Conservation (phyloP, 2,329 filamentous ascomycete species). For the Penicillium sp. region DNA sequence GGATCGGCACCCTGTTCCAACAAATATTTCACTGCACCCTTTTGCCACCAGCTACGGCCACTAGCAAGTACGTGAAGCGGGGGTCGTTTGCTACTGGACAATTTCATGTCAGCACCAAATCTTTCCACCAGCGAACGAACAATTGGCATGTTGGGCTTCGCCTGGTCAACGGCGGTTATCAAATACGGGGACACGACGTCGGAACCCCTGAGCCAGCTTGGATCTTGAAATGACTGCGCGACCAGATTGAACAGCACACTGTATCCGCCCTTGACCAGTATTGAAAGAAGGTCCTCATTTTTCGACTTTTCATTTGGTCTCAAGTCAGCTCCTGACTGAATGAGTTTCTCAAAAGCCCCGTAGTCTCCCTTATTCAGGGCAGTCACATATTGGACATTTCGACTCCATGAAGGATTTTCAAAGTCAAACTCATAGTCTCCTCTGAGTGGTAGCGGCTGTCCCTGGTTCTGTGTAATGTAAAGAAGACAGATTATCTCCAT, state of each 20-base stretch:
- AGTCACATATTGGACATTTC: background rate
- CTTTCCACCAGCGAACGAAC: slow-evolving; percentile 1
- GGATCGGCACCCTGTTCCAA: slow-evolving; percentile 2
- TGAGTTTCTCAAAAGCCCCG: background rate
- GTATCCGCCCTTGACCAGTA: background rate
- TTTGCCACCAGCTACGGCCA: slow-evolving; percentile 6
- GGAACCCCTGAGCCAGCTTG: background rate
- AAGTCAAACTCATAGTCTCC: background rate
- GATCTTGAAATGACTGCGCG: background rate
- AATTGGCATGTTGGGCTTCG: slow-evolving; percentile 4
- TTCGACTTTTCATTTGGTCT: background rate
- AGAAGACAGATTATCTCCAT: slow-evolving; percentile 6
- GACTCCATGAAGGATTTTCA: background rate
- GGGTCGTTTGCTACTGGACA: background rate
- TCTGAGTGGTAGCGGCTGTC: background rate
- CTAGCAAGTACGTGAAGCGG: background rate
- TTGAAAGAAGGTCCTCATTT: slow-evolving; percentile 2
- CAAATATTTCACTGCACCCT: slow-evolving; percentile 1
- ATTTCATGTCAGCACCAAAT: slow-evolving; percentile 4
- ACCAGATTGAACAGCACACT: slow-evolving; percentile 1
- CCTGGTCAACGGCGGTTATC: background rate
- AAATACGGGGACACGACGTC: background rate
- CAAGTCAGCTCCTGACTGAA: background rate
- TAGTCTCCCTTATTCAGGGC: background rate
- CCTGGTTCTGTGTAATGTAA: background rate